Evolutionary conservation across 345 rosid species (phyloP), one percentile per base, ranked within the genome.

Genomic region (Noccaea caerulescens): DNA sequence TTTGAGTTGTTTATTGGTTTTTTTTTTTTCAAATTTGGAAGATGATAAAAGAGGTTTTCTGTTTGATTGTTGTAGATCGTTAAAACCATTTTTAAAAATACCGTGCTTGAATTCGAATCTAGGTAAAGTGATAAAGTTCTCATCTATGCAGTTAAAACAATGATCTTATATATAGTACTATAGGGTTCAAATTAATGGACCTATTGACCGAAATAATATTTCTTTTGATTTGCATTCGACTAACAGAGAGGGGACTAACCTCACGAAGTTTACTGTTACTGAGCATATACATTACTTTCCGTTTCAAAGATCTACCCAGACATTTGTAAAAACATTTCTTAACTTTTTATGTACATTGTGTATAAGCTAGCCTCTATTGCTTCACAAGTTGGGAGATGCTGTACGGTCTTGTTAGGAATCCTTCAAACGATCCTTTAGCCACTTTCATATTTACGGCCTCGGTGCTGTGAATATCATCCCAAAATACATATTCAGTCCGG

Each of bases 391-490:
- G 51, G 4, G 57, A 42, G 8, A 75, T 75, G 37, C 18, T 75
- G 39, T 68, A 68, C 33, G 78, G 73, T 1, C 4, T 41, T 36
- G 58, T 39, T 68, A 60, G 7, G 11, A 11, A 14, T 68, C 78
- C 77, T 3, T 18, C 14, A 12, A 73, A 53, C 8, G 73, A 43
- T 34, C 63, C 52, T 39, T 63, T 68, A 7, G 81, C 90, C 1
- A 43, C 39, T 49, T 61, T 5, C n/a, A 9, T 13, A 55, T 77
- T 83, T 9, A 66, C 71, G 10, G 61, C 71, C 49, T 85, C 86
- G 0, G 90, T 43, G 7, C 83, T 80, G 77, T 84, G 91, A 38
- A 70, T 33, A 47, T 74, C 82, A 16, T 85, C 91, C 84, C 83
- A 85, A 44, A 73, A 84, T 0, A 66, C 34, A 54, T 76, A 78